A percentile compares a stretch with the other conserved stretches of the same genome.
Conservation (phyloP, 169 alveolate genomes). For the Cryptosporidium parvum region DNA sequence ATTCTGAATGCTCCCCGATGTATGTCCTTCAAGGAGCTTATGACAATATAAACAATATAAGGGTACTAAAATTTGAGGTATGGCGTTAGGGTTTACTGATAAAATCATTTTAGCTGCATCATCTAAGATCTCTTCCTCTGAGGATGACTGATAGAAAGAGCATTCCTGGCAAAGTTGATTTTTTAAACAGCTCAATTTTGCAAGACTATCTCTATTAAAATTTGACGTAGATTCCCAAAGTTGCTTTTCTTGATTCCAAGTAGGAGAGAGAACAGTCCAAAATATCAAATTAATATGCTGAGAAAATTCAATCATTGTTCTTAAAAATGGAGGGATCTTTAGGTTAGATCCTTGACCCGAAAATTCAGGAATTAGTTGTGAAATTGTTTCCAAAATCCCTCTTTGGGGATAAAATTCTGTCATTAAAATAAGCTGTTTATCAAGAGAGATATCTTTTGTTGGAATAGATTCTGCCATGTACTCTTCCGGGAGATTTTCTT, state of each 20-base stretch:
- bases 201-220: neutral
- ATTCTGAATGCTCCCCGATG: neutral
- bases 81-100: conserved; percentile 11
- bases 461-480: neutral
- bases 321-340: conserved; percentile 43
- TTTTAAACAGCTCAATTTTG: neutral
- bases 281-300: conserved; percentile 1
- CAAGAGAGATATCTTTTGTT: conserved; percentile 8
- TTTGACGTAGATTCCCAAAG: conserved; percentile 27
- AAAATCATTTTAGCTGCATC: conserved; percentile 5
- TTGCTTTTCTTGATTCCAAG: conserved; percentile 20
- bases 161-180: conserved; percentile 4
- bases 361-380: conserved; percentile 42
- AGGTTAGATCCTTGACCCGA: neutral
- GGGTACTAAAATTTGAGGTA: conserved; percentile 30
- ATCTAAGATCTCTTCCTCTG: neutral
- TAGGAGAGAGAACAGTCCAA: conserved; percentile 10
- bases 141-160: neutral
- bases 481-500: conserved; percentile 23
- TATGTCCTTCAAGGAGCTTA: conserved; percentile 19
- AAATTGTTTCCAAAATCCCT: conserved; percentile 35
- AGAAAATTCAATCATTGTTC: conserved; percentile 37
- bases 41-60: conserved; percentile 44
- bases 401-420: conserved; percentile 43
- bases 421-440: neutral